A percentile compares a stretch with the other conserved stretches of the same genome.
phyloP scores from a whole-genome alignment of 1,139 yeast species.

The Magnusiomyces clavatus region DNA sequence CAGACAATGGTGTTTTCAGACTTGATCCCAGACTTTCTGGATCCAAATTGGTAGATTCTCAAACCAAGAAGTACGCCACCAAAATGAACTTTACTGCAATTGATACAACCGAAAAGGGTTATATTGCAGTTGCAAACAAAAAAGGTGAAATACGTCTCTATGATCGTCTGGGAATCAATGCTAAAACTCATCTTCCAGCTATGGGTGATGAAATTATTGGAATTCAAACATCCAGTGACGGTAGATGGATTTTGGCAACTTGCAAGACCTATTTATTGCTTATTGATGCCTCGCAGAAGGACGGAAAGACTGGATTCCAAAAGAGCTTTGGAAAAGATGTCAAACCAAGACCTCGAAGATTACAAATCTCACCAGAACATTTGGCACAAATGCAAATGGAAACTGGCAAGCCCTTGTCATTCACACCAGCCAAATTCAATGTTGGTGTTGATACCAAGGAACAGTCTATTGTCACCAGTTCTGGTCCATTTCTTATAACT shows the following conservation, averaged over 20 bases:
- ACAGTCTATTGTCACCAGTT: conserved; percentile 63
- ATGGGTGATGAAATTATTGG: conserved; percentile 67
- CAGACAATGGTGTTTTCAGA: conserved; percentile 56
- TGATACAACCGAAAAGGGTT: conserved; percentile 67
- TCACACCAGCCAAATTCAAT: conserved; percentile 72
- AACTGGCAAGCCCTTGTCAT: conserved; percentile 45
- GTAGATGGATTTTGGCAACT: conserved; percentile 76
- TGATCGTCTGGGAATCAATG: conserved; percentile 63
- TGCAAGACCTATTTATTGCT: conserved; percentile 62
- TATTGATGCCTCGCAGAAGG: conserved; percentile 55
- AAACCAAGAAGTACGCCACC: conserved; percentile 45
- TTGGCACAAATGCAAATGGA: conserved; percentile 52
- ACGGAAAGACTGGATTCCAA: conserved; percentile 59
- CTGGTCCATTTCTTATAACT: conserved; percentile 72
- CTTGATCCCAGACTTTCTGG: conserved; percentile 70
- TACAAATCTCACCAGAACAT: conserved; percentile 67
- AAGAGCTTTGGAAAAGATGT: conserved; percentile 56
- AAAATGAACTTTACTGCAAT: conserved; percentile 53
- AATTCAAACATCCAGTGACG: conserved; percentile 68
- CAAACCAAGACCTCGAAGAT: conserved; percentile 62
- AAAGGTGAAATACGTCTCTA: conserved; percentile 71
- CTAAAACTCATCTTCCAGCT: conserved; percentile 73
- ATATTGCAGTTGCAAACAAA: conserved; percentile 64
- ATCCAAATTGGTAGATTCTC: conserved; percentile 49
- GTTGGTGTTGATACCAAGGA: conserved; percentile 57